These are phyloP conservation scores for Trichosporon faecale DNA, from an alignment of 1,284 basidiomycete genomes.

Conservation along the genomic window DNA sequence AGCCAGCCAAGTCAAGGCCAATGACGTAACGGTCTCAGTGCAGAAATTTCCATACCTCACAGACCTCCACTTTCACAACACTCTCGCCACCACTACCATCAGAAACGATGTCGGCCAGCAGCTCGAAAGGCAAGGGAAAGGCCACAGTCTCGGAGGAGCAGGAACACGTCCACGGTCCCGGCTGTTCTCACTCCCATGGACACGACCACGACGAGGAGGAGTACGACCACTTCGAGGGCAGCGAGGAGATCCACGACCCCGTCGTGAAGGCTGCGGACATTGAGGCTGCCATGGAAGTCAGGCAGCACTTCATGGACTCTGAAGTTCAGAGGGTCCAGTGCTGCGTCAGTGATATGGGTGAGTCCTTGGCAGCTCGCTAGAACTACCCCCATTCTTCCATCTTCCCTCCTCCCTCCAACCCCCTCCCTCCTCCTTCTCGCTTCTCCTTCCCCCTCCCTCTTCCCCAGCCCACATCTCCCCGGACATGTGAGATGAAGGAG, in stretches of 20 bases:
- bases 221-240: slow-evolving; percentile 1
- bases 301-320: slow-evolving; percentile 27
- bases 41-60: neutral
- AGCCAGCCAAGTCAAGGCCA: neutral
- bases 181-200: neutral
- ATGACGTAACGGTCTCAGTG: neutral
- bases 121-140: slow-evolving; percentile 16
- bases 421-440: no score
- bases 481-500: no score
- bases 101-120: neutral
- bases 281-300: slow-evolving; percentile 24
- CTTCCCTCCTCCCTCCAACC: no score
- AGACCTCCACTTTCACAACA: neutral
- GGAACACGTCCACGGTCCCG: slow-evolving; percentile 7
- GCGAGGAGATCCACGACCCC: slow-evolving; percentile 14
- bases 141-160: slow-evolving; percentile 1
- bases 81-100: neutral
- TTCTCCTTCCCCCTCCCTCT: no score
- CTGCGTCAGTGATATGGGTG: slow-evolving; percentile 33
- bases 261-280: slow-evolving; percentile 28
- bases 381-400: no score
- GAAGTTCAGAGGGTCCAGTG: slow-evolving; percentile 20
- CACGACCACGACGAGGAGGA: slow-evolving; percentile 10
- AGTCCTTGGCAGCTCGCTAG: slow-evolving; percentile 4
- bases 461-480: no score